phyloP scores from a whole-genome alignment of 768 basidiomycete species.

The Chalciporus piperatus region DNA sequence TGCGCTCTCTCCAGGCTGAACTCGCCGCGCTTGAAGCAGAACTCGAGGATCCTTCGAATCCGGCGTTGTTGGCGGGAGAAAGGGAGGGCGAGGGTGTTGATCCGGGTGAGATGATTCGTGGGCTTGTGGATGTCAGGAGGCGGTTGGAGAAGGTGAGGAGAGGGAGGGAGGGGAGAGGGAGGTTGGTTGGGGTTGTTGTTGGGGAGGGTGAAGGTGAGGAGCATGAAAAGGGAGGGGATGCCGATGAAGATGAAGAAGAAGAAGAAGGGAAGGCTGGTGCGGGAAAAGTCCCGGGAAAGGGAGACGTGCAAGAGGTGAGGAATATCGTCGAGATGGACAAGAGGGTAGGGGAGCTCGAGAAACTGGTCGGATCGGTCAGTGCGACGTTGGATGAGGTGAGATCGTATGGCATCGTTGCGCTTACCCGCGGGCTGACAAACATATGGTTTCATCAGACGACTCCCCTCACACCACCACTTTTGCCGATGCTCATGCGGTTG shows the following conservation, averaged over 20 bases:
- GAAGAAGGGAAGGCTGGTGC: conserved; percentile 1
- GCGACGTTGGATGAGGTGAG: conserved; percentile 79
- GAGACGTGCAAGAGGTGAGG: conserved; percentile 40
- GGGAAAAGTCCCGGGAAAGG: conserved; percentile 1
- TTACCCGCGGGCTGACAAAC: conserved; percentile 1
- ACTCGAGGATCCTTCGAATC: conserved; percentile 78
- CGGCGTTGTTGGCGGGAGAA: conserved; percentile 56
- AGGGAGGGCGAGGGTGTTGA: conserved; percentile 53
- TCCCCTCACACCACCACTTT: conserved; percentile 74
- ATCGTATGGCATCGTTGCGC: neutral
- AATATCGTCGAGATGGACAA: conserved; percentile 74
- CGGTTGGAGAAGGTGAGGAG: conserved; percentile 66
- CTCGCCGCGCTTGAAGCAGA: conserved; percentile 77
- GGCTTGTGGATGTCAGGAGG: conserved; percentile 70
- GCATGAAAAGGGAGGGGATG: neutral
- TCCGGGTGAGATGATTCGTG: conserved; percentile 72
- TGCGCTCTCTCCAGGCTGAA: conserved; percentile 73
- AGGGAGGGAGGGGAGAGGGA: conserved; percentile 62
- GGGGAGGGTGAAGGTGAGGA: conserved; percentile 19
- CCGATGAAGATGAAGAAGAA: neutral
- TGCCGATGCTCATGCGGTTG: conserved; percentile 77
- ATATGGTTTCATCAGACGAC: conserved; percentile 50
- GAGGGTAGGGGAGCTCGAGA: conserved; percentile 82
- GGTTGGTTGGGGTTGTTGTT: conserved; percentile 58
- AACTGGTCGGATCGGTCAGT: conserved; percentile 76